Conservation (phyloP, 768 basidiomycete species). For the Xerocomus spinulosus region DNA sequence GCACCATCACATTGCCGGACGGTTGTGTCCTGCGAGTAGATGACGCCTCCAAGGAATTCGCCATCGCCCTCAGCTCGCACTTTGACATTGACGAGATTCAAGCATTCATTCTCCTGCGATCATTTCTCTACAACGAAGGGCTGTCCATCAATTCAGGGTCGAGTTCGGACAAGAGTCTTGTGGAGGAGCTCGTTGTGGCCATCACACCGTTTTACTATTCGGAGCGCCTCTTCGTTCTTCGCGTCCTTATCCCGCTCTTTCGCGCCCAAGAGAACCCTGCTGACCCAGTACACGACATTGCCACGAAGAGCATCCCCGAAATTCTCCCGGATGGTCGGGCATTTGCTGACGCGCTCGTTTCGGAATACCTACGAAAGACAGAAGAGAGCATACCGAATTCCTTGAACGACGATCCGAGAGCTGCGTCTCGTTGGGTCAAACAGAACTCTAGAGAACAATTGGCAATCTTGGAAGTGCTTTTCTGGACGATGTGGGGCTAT, state of each 20-base stretch:
- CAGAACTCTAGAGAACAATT: constrained; percentile 76
- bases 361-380: constrained; percentile 54
- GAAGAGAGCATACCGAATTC: constrained; percentile 44
- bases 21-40: constrained; percentile 60
- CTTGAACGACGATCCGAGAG: constrained; percentile 47
- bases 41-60: constrained; percentile 64
- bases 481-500: constrained; percentile 83
- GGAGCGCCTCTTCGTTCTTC: constrained; percentile 68
- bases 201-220: constrained; percentile 80
- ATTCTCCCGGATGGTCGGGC: constrained; percentile 59
- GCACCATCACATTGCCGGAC: constrained; percentile 65
- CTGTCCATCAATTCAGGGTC: constrained; percentile 48
- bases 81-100: constrained; percentile 79
- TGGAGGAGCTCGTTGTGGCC: constrained; percentile 46
- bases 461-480: constrained; percentile 78
- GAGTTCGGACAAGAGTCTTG: constrained; percentile 36
- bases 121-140: constrained; percentile 76
- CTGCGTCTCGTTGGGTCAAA: constrained; percentile 65
- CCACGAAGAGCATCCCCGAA: constrained; percentile 49
- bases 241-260: constrained; percentile 70
- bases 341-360: constrained; percentile 59
- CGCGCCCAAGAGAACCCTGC: constrained; percentile 58
- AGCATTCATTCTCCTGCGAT: constrained; percentile 68
- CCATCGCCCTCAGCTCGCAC: constrained; percentile 64
- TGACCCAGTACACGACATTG: constrained; percentile 51